Evolutionary conservation across 2,329 filamentous ascomycete genomes (phyloP).

Genomic region (Calcarisporium arbuscula): DNA sequence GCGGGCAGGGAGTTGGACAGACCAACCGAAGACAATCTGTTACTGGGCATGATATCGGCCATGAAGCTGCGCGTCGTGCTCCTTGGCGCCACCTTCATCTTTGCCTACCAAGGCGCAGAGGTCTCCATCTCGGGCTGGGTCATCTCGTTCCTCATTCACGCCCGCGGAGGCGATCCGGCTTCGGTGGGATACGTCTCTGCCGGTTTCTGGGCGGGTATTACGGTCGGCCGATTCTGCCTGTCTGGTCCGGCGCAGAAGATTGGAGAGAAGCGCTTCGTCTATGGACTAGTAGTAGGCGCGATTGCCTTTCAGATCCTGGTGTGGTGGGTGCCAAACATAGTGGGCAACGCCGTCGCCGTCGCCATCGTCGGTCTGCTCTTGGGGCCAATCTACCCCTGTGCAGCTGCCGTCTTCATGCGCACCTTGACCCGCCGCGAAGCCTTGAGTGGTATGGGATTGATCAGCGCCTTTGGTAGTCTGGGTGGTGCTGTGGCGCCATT

Average conservation of each 20-base stretch:
- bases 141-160: slow-evolving; percentile 73
- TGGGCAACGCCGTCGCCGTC: slow-evolving; percentile 61
- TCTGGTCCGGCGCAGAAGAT: slow-evolving; percentile 58
- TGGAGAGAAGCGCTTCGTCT: slow-evolving; percentile 66
- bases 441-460: slow-evolving; percentile 59
- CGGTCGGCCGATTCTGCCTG: slow-evolving; percentile 66
- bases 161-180: slow-evolving; percentile 61
- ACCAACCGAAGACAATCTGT: slow-evolving; percentile 16
- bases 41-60: slow-evolving; percentile 40
- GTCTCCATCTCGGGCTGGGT: slow-evolving; percentile 83
- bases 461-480: slow-evolving; percentile 62
- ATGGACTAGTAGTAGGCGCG: slow-evolving; percentile 53
- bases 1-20: slow-evolving; percentile 27
- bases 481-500: slow-evolving; percentile 65
- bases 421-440: slow-evolving; percentile 53
- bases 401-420: slow-evolving; percentile 56
- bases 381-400: slow-evolving; percentile 74
- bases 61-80: slow-evolving; percentile 55
- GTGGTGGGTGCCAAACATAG: slow-evolving; percentile 71
- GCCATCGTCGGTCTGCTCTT: slow-evolving; percentile 67
- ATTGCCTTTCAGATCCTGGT: slow-evolving; percentile 67
- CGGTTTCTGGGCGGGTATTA: slow-evolving; percentile 68
- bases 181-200: slow-evolving; percentile 75
- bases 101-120: slow-evolving; percentile 79
- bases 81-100: slow-evolving; percentile 74